These are phyloP conservation scores for Penicillium sp. DNA, from an alignment of 2,329 filamentous ascomycete genomes.

Conservation along the genomic window DNA sequence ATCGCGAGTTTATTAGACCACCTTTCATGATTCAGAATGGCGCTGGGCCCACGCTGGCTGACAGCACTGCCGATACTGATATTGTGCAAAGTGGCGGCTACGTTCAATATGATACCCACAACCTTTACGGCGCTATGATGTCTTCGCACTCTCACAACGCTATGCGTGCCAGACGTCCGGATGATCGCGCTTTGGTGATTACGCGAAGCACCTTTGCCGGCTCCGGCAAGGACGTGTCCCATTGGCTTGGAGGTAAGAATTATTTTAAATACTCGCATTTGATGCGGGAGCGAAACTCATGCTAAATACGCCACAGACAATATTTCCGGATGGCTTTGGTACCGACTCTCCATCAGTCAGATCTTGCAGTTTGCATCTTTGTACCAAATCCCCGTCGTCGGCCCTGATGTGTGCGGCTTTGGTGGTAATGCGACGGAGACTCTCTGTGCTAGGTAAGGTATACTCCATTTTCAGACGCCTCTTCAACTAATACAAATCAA, in stretches of 20 bases:
- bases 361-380: constrained; percentile 63
- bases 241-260: constrained; percentile 12
- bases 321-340: constrained; percentile 32
- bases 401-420: constrained; percentile 76
- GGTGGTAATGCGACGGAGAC: constrained; percentile 65
- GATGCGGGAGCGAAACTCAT: not conserved
- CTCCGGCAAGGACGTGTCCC: constrained; percentile 46
- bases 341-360: constrained; percentile 59
- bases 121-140: constrained; percentile 68
- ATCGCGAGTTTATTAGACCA: constrained; percentile 64
- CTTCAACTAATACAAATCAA: not conserved
- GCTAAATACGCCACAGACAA: constrained; percentile 8
- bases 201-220: constrained; percentile 75
- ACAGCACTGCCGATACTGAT: constrained; percentile 66
- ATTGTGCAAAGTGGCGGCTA: constrained; percentile 64
- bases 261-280: not conserved
- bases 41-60: constrained; percentile 48
- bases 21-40: constrained; percentile 66
- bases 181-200: constrained; percentile 68
- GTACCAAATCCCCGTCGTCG: constrained; percentile 68
- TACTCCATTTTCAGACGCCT: too few species aligned
- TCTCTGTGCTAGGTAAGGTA: constrained; percentile 61
- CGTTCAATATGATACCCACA: constrained; percentile 73
- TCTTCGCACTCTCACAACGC: constrained; percentile 53
- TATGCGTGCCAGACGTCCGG: constrained; percentile 56